phyloP scores from a whole-genome alignment of 495 filamentous ascomycete species.

The Acidiella bohemica region DNA sequence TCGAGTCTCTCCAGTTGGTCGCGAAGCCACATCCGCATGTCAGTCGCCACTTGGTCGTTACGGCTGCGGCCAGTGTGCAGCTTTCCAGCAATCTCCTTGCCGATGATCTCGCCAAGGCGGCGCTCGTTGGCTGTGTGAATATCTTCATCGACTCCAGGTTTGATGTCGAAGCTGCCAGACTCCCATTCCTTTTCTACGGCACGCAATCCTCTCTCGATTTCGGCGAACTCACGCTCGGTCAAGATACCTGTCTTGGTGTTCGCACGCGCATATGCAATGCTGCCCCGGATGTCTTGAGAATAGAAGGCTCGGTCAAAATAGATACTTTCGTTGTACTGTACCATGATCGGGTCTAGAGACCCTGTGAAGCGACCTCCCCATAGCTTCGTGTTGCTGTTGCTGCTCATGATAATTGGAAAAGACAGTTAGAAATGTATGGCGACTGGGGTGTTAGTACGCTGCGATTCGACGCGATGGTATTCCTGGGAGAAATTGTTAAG shows the following conservation, averaged over 20 bases:
- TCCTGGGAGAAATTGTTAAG: too few relatives aligned
- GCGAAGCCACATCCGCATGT: constrained; percentile 85
- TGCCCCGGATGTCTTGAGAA: constrained; percentile 66
- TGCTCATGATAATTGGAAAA: too few relatives aligned
- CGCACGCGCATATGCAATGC: constrained; percentile 76
- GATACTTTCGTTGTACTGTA: constrained; percentile 76
- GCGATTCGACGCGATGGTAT: too few relatives aligned
- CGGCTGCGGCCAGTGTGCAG: constrained; percentile 83
- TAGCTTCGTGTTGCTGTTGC: constrained; percentile 33
- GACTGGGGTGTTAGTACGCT: too few relatives aligned
- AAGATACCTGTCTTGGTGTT: constrained; percentile 67
- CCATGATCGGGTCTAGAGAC: constrained; percentile 80
- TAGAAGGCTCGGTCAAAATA: constrained; percentile 73
- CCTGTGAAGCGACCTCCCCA: constrained; percentile 80
- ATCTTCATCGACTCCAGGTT: constrained; percentile 53
- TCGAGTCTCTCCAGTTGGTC: constrained; percentile 65
- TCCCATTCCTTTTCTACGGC: constrained; percentile 68
- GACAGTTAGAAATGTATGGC: too few relatives aligned
- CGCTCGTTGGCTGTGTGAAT: constrained; percentile 95
- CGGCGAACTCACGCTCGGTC: constrained; percentile 56
- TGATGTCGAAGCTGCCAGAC: constrained; percentile 42
- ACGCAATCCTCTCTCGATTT: constrained; percentile 61
- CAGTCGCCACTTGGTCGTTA: constrained; percentile 89
- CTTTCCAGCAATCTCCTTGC: constrained; percentile 75
- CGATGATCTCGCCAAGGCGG: constrained; percentile 76